These are phyloP conservation scores for Aspergillus quadrilineatus DNA, from an alignment of 2,329 filamentous ascomycete species.

Conservation along the genomic window DNA sequence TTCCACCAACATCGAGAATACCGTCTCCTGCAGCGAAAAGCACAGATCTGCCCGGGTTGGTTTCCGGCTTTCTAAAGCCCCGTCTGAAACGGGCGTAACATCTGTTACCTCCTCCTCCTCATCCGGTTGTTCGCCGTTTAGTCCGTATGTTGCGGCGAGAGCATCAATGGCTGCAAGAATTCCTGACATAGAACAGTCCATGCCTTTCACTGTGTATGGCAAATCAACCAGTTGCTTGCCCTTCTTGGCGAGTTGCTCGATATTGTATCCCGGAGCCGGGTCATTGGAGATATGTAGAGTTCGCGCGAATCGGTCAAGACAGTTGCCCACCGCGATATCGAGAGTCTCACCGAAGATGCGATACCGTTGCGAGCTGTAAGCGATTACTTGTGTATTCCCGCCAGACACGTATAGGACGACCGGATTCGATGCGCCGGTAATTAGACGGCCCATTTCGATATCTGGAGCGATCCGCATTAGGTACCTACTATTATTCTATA, in stretches of 20 bases:
- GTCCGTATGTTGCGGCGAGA: slow-evolving; percentile 59
- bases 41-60: slow-evolving; percentile 80
- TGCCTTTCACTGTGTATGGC: slow-evolving; percentile 95
- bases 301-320: slow-evolving; percentile 90
- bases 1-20: slow-evolving; percentile 96
- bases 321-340: slow-evolving; percentile 97
- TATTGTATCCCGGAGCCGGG: slow-evolving; percentile 95
- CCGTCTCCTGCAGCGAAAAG: slow-evolving; percentile 91
- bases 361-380: slow-evolving; percentile 90
- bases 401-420: slow-evolving; percentile 95
- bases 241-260: slow-evolving; percentile 85
- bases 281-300: slow-evolving; percentile 91
- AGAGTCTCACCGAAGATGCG: slow-evolving; percentile 97
- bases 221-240: slow-evolving; percentile 74
- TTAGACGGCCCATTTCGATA: slow-evolving; percentile 95
- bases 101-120: slow-evolving; percentile 48
- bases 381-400: slow-evolving; percentile 97
- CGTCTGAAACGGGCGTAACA: slow-evolving; percentile 19
- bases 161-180: slow-evolving; percentile 82
- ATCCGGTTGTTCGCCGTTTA: slow-evolving; percentile 44
- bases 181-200: slow-evolving; percentile 96
- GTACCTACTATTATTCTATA: not conserved
- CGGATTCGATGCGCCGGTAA: slow-evolving; percentile 86
- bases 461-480: slow-evolving; percentile 44
- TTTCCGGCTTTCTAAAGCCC: slow-evolving; percentile 41